Evolutionary conservation across 352 stramenopile species (phyloP).

Genomic region (Pythium insidiosum): DNA sequence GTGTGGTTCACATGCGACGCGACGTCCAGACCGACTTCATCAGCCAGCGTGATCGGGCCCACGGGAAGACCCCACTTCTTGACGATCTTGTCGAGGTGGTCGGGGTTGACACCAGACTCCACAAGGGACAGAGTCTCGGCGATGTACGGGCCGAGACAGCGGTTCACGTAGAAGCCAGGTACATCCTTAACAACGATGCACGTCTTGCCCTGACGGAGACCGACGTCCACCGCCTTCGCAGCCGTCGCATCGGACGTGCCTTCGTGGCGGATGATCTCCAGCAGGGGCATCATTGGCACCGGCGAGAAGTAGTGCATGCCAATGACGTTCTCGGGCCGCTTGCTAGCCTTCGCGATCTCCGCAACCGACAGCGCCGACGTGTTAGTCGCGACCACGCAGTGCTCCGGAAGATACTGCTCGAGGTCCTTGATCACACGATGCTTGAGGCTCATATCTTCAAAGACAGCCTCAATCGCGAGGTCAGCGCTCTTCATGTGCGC

Average conservation of each 20-base stretch:
- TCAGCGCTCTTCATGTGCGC: conserved; percentile 91
- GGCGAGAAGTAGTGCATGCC: conserved; percentile 99
- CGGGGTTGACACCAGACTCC: conserved; percentile 87
- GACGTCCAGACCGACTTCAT: conserved; percentile 98
- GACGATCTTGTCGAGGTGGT: conserved; percentile 93
- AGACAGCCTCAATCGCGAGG: conserved; percentile 97
- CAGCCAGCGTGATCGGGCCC: conserved; percentile 94
- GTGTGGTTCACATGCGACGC: conserved; percentile 90
- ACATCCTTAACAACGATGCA: conserved; percentile 98
- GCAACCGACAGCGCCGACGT: conserved; percentile 96
- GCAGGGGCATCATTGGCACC: conserved; percentile 95
- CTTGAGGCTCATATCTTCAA: conserved; percentile 97
- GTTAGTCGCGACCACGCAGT: conserved; percentile 97
- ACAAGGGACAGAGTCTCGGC: conserved; percentile 89
- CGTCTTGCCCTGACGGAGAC: conserved; percentile 97
- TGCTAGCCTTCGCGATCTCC: conserved; percentile 87
- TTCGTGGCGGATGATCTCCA: conserved; percentile 97
- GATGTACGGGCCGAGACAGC: conserved; percentile 94
- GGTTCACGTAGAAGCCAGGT: conserved; percentile 99
- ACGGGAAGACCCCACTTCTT: conserved; percentile 97
- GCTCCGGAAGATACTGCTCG: conserved; percentile 87
- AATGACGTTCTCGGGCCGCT: conserved; percentile 88
- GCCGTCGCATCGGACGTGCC: conserved; percentile 85
- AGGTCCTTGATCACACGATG: conserved; percentile 93
- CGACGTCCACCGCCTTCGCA: conserved; percentile 91